These are phyloP conservation scores for Phtheirospermum japonicum DNA, from an alignment of 257 asterid genomes.

Conservation along the genomic window DNA sequence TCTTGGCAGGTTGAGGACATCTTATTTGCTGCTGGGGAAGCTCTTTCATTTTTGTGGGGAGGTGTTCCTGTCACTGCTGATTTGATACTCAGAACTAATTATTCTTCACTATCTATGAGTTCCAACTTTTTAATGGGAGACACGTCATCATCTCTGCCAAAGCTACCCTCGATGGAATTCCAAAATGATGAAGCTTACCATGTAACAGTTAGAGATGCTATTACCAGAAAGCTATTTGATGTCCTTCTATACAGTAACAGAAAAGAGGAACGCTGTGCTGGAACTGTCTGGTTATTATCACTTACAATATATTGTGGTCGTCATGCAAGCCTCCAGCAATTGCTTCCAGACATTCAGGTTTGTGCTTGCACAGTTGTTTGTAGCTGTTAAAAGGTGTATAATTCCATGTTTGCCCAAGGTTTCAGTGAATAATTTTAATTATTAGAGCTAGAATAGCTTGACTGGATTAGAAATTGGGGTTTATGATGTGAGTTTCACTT, in stretches of 20 bases:
- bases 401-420: constrained; percentile 19
- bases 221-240: constrained; percentile 88
- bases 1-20: constrained; percentile 80
- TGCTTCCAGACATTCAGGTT: constrained; percentile 99
- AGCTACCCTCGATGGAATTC: constrained; percentile 40
- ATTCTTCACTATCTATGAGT: constrained; percentile 79
- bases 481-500: constrained; percentile 21
- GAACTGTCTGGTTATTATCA: constrained; percentile 95
- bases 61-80: constrained; percentile 91
- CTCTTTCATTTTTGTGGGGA: constrained; percentile 96
- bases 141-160: constrained; percentile 50
- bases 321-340: constrained; percentile 66
- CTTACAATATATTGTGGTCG: constrained; percentile 89
- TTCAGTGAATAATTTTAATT: constrained; percentile 4
- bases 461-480: constrained; percentile 8
- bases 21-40: constrained; percentile 99
- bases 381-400: constrained; percentile 10
- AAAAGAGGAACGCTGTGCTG: constrained; percentile 98
- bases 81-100: constrained; percentile 80
- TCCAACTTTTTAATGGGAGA: constrained; percentile 95
- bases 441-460: constrained; percentile 18
- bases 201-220: constrained; percentile 69
- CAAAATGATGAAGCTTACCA: constrained; percentile 57
- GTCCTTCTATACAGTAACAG: constrained; percentile 82
- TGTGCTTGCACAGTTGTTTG: constrained; percentile 28